Base-by-base conservation (phyloP, 1,284 basidiomycete genomes). In the Ganoderma resinaceum region DNA sequence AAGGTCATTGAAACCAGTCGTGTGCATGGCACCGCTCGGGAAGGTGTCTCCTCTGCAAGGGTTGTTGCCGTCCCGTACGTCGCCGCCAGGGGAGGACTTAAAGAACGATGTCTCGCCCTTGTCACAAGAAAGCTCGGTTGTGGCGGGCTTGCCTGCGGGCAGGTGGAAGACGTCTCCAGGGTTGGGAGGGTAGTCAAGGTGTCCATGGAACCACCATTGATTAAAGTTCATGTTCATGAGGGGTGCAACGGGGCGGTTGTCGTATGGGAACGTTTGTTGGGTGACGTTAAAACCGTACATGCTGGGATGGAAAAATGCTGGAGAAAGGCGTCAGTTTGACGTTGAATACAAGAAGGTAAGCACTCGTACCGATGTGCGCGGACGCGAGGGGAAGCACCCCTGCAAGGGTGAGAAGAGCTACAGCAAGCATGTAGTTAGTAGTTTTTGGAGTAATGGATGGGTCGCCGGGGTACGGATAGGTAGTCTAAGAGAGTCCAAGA, bases 121-220 rank as follows among this genome's bases (percentile, higher is more conserved):
- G 77, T 86, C 84, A 78, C 89, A 90, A 0, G 85, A 82, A 58
- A 89, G 80, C 75, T 90, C 85, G 20, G 84, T 78, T 2, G 84
- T 86, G 18, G 83, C 83, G 16, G 79, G 77, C 68, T 82, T 75
- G 31, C 89, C 89, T 0, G 86, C 88, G 2, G 86, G 86, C 9
- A 91, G 83, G 63, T 85, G 80, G 75, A 90, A 86, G 72, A 89
- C 78, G 74, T 89, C 87, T 20, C 82, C 83, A 0, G 79, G 74
- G 73, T 87, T 81, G 1, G 90, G 90, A 0, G 89, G 90, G 70
- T 83, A 82, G 70, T 81, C 81, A 42, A 89, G 82, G 75, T 87
- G 85, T 31, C 85, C 84, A 74, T 91, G 89, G 79, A 91, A 90
- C 90, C 90, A 92, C 91, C 91, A 92, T 66, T 89, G 74, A 16